Evolutionary conservation across 2,329 filamentous ascomycete species (phyloP).

Genomic region (Aspergillus amoenus): DNA sequence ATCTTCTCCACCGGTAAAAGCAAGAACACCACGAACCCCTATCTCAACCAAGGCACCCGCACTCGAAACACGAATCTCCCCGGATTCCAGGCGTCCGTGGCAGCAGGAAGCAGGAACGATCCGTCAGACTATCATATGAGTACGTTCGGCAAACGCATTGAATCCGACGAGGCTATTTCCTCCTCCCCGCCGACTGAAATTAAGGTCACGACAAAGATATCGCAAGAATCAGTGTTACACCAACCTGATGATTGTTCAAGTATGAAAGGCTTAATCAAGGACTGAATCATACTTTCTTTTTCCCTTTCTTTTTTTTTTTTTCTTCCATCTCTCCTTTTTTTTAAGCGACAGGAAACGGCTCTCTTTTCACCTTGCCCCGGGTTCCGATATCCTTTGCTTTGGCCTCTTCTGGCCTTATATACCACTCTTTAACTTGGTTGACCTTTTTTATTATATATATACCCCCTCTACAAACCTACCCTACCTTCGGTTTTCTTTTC

Average conservation of each 20-base stretch:
- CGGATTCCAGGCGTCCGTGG: slow-evolving; percentile 23
- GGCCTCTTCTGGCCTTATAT: background rate
- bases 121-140: background rate
- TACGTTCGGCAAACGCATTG: background rate
- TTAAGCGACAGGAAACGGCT: background rate
- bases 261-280: slow-evolving; percentile 23
- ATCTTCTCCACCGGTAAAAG: slow-evolving; percentile 27
- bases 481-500: background rate
- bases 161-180: background rate
- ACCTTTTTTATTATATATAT: background rate
- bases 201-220: slow-evolving; percentile 29
- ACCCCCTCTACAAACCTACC: background rate
- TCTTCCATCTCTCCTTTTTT: no score
- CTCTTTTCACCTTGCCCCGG: background rate
- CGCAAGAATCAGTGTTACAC: slow-evolving; percentile 18
- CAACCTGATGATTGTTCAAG: slow-evolving; percentile 22
- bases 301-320: background rate
- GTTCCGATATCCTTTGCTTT: background rate
- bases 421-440: background rate
- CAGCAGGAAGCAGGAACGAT: slow-evolving; percentile 10
- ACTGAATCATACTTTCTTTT: background rate
- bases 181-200: slow-evolving; percentile 18
- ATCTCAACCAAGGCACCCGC: slow-evolving; percentile 11
- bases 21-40: slow-evolving; percentile 21
- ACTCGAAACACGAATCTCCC: slow-evolving; percentile 18